phyloP scores from a whole-genome alignment of 2,329 filamentous ascomycete genomes.

The Xylaria sp. region DNA sequence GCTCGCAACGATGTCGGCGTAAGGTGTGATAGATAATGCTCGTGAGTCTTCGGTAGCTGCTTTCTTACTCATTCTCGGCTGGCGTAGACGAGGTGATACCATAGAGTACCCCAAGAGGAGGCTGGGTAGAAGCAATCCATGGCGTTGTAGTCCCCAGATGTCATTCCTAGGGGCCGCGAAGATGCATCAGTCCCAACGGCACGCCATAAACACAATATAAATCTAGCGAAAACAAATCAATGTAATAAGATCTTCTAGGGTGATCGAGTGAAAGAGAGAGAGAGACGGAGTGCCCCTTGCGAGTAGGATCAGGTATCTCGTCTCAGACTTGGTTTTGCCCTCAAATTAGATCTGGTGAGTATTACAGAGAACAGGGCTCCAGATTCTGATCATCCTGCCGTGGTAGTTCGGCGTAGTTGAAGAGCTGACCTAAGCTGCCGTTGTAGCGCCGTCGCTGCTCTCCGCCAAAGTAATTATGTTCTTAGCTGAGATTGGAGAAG shows the following conservation, averaged over 20 bases:
- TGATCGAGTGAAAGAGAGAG: no score
- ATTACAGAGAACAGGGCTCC: no score
- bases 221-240: neutral
- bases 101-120: neutral
- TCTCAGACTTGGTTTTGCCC: neutral
- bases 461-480: no score
- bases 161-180: no score
- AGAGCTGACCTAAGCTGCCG: no score
- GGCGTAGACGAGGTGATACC: neutral
- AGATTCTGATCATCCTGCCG: no score
- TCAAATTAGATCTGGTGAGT: no score
- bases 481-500: no score
- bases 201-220: neutral
- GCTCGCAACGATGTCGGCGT: neutral
- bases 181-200: neutral
- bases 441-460: no score
- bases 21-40: neutral
- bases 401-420: no score
- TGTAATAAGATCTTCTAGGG: neutral
- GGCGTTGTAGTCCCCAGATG: neutral
- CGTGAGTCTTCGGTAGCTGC: no score
- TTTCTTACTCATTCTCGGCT: neutral
- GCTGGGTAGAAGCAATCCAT: neutral
- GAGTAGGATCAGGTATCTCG: neutral
- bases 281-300: no score